Evolutionary conservation across 2,329 filamentous ascomycete genomes (phyloP), one percentile per base, ranked within the genome.

Genomic region (Colletotrichum shisoi): DNA sequence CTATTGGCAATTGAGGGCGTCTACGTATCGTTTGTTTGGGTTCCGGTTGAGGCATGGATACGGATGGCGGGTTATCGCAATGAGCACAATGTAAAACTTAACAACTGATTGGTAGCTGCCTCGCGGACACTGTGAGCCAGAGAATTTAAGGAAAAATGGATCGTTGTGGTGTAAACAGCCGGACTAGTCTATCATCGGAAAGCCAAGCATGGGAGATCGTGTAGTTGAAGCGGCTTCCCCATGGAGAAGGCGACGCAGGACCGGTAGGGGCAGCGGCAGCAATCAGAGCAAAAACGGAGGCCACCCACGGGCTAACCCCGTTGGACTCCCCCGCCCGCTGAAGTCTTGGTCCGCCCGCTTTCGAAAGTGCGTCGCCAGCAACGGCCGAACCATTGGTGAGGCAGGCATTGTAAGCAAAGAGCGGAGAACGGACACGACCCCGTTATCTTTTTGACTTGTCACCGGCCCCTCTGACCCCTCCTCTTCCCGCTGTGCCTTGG

Each of bases 1-100:
- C 76, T 49, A 69, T 72, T 12, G 71, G 72, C 39, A 52, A 63
- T 21, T 57, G 45, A 37, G 39, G 49, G 44, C 13, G 27, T 45
- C n/a, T 21, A 40, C 19, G 34, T 59, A 46, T 40, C 12, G 44
- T 48, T 37, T 21, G 15, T 42, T 17, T 21, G 46, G 40, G 19
- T 57, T 37, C 31, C 31, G 31, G 31, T 34, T 48, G 3, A 24
- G 17, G 44, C n/a, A 60, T 13, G 46, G 40, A 39, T 57, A 31
- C 27, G 21, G 21, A 40, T 48, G 27, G 63, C 11, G 57, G 39
- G 58, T 46, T 9, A 40, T 45, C 44, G 19, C 39, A 27, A 57
- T 27, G 44, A 27, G 40, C 61, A 27, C 24, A 37, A 37, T 15
- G 48, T 44, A 63, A 24, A 39, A 42, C 2, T 19, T 19, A n/a